Conservation (phyloP, 768 basidiomycete genomes). For the Mycena indigotica region DNA sequence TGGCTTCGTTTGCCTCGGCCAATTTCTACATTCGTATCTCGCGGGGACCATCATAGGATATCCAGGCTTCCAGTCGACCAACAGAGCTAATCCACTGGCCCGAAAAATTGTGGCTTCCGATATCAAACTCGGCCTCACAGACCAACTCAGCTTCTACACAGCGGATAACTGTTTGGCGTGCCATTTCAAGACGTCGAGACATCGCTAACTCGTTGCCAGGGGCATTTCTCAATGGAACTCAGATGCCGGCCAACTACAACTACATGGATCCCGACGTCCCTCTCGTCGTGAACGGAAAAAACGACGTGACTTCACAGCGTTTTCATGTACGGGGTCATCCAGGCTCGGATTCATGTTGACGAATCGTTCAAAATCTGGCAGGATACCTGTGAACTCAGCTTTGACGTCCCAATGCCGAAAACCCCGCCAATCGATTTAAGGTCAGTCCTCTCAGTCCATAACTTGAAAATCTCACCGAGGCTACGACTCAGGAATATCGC, state of each 20-base stretch:
- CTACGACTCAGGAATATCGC: conserved; percentile 40
- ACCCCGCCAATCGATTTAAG: conserved; percentile 49
- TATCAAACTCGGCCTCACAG: conserved; percentile 46
- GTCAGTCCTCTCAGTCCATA: conserved; percentile 16
- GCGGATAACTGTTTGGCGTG: conserved; percentile 59
- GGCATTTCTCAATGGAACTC: conserved; percentile 50
- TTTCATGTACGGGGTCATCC: conserved; percentile 42
- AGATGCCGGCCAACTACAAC: conserved; percentile 41
- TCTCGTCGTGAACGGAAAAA: conserved; percentile 44
- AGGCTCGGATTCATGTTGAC: not conserved
- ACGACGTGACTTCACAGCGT: conserved; percentile 46
- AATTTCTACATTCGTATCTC: conserved; percentile 61
- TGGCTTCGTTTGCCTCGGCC: conserved; percentile 63
- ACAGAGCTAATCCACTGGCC: conserved; percentile 57
- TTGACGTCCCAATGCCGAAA: conserved; percentile 41
- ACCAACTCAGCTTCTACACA: conserved; percentile 44
- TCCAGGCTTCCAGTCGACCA: conserved; percentile 58
- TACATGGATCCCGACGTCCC: conserved; percentile 48
- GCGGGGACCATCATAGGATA: conserved; percentile 51
- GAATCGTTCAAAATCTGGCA: conserved; percentile 17
- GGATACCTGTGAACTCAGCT: conserved; percentile 47
- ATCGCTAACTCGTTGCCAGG: conserved; percentile 33
- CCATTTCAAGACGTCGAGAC: no score
- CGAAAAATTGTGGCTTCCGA: conserved; percentile 58
- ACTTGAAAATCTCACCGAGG: no score